These are phyloP conservation scores for Podospora pseudopauciseta DNA, from an alignment of 495 filamentous ascomycete genomes.

Conservation along the genomic window DNA sequence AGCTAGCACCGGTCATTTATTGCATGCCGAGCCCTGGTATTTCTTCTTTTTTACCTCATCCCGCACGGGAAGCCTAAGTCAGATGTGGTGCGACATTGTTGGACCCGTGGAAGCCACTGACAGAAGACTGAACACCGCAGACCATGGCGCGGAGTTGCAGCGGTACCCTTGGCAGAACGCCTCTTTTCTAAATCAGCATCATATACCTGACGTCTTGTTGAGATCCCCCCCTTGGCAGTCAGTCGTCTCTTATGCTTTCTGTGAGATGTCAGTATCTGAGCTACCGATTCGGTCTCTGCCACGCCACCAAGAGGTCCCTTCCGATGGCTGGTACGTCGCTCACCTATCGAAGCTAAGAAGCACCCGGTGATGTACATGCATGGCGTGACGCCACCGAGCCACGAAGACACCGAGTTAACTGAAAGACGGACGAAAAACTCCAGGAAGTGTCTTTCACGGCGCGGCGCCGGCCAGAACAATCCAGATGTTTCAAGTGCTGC, in stretches of 20 bases:
- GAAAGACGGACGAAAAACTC: neutral
- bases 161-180: neutral
- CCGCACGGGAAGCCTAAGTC: slow-evolving; percentile 2
- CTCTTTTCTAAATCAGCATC: neutral
- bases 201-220: neutral
- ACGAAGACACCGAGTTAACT: neutral
- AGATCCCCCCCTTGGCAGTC: neutral
- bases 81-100: neutral
- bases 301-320: neutral
- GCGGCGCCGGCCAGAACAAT: neutral
- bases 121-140: neutral
- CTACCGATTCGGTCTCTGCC: too few species aligned
- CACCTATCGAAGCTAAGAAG: neutral
- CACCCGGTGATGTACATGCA: neutral
- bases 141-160: neutral
- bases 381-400: neutral
- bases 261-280: too few species aligned
- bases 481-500: neutral
- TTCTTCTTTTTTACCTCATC: slow-evolving; percentile 4
- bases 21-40: slow-evolving; percentile 3
- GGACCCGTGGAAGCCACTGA: neutral
- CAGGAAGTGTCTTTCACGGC: neutral
- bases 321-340: neutral
- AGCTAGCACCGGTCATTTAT: slow-evolving; percentile 1
- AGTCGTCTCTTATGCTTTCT: too few species aligned